A percentile compares a stretch with the other conserved stretches of the same genome.
These are phyloP conservation scores for Spathaspora girioi DNA, from an alignment of 805 yeast genomes.

Conservation along the genomic window DNA sequence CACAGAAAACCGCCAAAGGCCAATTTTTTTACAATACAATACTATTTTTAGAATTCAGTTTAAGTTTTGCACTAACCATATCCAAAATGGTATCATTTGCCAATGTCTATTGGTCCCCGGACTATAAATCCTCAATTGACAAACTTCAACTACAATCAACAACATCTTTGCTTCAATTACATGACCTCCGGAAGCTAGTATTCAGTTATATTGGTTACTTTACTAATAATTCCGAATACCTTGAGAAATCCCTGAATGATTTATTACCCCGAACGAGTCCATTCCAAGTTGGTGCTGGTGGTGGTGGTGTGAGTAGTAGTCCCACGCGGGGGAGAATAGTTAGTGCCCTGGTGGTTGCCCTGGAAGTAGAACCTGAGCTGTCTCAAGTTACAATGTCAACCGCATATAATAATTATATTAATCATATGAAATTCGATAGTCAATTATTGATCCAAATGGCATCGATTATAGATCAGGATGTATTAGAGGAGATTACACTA, in stretches of 20 bases:
- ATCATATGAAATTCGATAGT: slow-evolving; percentile 21
- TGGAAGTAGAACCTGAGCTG: background rate
- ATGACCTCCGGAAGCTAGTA: slow-evolving; percentile 36
- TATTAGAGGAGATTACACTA: slow-evolving; percentile 29
- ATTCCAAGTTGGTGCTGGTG: slow-evolving; percentile 3
- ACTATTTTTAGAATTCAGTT: too few relatives aligned
- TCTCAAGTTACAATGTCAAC: background rate
- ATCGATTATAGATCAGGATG: slow-evolving; percentile 28
- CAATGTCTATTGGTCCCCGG: slow-evolving; percentile 36
- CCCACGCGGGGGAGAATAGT: background rate
- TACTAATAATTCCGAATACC: slow-evolving; percentile 31
- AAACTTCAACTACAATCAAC: slow-evolving; percentile 25
- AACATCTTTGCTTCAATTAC: slow-evolving; percentile 34
- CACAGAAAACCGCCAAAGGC: background rate
- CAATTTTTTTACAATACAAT: too few relatives aligned
- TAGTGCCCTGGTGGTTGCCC: background rate
- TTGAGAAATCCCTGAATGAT: slow-evolving; percentile 24
- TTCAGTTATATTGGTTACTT: slow-evolving; percentile 33
- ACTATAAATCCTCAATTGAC: slow-evolving; percentile 35
- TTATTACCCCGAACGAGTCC: slow-evolving; percentile 20
- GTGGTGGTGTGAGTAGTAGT: background rate
- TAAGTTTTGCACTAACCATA: too few relatives aligned
- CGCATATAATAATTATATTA: slow-evolving; percentile 11
- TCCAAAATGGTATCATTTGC: too few relatives aligned
- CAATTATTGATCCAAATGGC: slow-evolving; percentile 22